Percentiles rank a stretch among this genome's conserved stretches.
Conservation (phyloP, 345 rosid species). For the Bruguiera sexangula region DNA sequence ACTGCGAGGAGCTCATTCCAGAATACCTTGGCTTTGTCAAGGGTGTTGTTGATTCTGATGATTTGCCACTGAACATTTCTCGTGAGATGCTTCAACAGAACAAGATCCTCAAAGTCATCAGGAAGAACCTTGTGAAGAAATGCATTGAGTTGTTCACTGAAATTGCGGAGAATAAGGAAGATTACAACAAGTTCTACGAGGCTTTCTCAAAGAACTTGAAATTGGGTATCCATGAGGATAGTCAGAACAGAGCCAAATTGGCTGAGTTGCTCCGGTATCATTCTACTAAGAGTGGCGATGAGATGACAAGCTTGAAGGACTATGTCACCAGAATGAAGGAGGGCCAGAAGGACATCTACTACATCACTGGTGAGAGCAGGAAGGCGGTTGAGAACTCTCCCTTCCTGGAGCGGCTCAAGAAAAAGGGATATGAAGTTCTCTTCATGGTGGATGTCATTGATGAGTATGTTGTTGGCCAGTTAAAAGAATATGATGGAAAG, state of each 20-base stretch:
- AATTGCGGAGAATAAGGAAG: constrained; percentile 82
- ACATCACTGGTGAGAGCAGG: constrained; percentile 77
- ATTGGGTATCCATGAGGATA: constrained; percentile 80
- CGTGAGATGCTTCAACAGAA: constrained; percentile 88
- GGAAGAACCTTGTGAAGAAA: constrained; percentile 89
- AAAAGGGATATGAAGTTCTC: constrained; percentile 80
- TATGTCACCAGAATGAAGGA: constrained; percentile 92
- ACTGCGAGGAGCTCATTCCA: constrained; percentile 82
- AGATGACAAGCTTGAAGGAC: constrained; percentile 78
- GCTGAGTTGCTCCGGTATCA: constrained; percentile 78
- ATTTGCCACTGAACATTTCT: constrained; percentile 86
- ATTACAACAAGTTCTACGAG: constrained; percentile 76
- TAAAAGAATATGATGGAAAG: constrained; percentile 82
- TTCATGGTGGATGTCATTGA: constrained; percentile 91
- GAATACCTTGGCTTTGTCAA: constrained; percentile 80
- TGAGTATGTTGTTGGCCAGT: constrained; percentile 74
- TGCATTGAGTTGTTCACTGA: constrained; percentile 90
- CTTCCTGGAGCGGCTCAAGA: constrained; percentile 73
- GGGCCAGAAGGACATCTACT: constrained; percentile 78
- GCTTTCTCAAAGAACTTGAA: constrained; percentile 83
- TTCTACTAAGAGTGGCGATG: constrained; percentile 86
- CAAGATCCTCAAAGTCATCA: constrained; percentile 84
- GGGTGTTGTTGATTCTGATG: constrained; percentile 92
- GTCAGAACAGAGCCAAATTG: constrained; percentile 69
- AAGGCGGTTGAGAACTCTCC: constrained; percentile 92